phyloP scores from a whole-genome alignment of 257 asterid genomes.

The Scutellaria baicalensis region DNA sequence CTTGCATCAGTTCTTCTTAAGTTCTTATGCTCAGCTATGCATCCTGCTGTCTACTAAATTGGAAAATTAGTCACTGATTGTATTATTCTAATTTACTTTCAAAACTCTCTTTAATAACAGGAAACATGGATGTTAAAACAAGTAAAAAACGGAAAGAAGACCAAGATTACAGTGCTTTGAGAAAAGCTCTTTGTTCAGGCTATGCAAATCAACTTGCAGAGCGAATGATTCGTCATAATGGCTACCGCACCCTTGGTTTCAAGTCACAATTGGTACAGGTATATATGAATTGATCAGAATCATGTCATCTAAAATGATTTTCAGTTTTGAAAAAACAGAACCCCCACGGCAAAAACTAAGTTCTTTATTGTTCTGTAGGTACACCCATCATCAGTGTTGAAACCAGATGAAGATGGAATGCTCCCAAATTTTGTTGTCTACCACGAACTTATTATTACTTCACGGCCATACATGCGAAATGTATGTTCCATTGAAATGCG shows the following conservation, averaged over 20 bases:
- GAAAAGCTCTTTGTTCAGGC: constrained; percentile 84
- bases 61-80: background rate
- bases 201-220: constrained; percentile 91
- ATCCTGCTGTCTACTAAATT: background rate
- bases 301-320: background rate
- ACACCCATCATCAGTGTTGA: constrained; percentile 78
- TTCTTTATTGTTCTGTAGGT: constrained; percentile 41
- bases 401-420: constrained; percentile 82
- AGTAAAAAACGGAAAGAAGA: constrained; percentile 47
- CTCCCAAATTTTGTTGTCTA: constrained; percentile 73
- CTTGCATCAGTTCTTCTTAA: background rate
- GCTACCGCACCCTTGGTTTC: constrained; percentile 79
- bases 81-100: background rate
- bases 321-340: background rate
- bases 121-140: constrained; percentile 56
- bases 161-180: constrained; percentile 59
- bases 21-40: background rate
- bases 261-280: constrained; percentile 95
- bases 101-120: constrained; percentile 25
- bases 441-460: constrained; percentile 76
- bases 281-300: background rate
- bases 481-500: constrained; percentile 80
- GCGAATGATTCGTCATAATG: constrained; percentile 90
- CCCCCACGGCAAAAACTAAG: background rate
- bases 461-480: constrained; percentile 84